Evolutionary conservation across 495 filamentous ascomycete species (phyloP), one percentile per base, ranked within the genome.

Genomic region (Letharia lupina): DNA sequence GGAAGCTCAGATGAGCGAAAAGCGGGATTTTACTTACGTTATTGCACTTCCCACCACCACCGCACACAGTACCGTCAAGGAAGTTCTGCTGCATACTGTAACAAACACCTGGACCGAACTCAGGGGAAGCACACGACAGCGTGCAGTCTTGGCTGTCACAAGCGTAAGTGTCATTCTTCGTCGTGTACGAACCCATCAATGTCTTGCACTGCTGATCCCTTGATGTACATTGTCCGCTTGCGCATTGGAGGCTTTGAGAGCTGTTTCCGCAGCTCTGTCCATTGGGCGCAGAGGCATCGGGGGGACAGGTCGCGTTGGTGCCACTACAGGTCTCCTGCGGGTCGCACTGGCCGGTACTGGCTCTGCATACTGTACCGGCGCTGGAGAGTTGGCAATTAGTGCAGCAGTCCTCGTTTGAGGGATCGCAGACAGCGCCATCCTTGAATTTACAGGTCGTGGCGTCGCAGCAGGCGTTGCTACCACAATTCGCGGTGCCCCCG

Each of bases 161-260:
- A 15, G 93, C 90, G 70, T 85, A 89, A 12, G 91, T 95, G 69
- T 89, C 84, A 75, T 91, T 95, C 71, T 81, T 86, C 67, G 83
- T 82, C 3, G 86, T 86, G 61, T 88, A 83, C n/a, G 81, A 83
- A 48, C 91, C 94, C 82, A 98, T 89, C 39, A 96, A 79, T 11
- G 86, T 88, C 72, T 88, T 87, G 79, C 94, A 98, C 75, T 98
- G 94, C 70, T 86, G 82, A 73, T 96, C 86, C 65, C 95, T 87
- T 64, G 89, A 94, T 58, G 94, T 98, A 75, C 94, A 98, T 74
- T 96, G 94, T 31, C 94, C 94, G 59, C 89, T 93, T 63, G 95
- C 91, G 73, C 94, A 98, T 54, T 81, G 77, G n/a, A 96, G 80
- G 4, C 83, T 80, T 6, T 70, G 71, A 40, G 76, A 76, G 47